These are phyloP conservation scores for Podospora pseudoanserina DNA, from an alignment of 495 filamentous ascomycete genomes.

Conservation along the genomic window DNA sequence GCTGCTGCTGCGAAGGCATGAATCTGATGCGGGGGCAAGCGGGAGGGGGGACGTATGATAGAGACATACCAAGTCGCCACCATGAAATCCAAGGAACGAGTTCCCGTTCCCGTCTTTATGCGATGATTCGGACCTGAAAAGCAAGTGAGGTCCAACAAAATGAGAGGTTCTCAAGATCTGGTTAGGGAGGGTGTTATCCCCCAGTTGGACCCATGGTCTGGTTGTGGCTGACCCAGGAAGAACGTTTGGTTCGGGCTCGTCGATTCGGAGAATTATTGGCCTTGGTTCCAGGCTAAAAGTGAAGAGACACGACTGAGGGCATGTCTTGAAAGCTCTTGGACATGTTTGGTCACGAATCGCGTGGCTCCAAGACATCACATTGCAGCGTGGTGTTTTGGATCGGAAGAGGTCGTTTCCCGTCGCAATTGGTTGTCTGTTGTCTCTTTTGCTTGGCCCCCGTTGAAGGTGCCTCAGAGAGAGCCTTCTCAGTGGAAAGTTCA, in stretches of 20 bases:
- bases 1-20: slow-evolving; percentile 13
- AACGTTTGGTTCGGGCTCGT: slow-evolving; percentile 2
- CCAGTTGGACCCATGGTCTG: neutral
- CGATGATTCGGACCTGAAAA: neutral
- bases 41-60: neutral
- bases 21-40: slow-evolving; percentile 9
- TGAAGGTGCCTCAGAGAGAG: neutral
- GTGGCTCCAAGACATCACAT: neutral
- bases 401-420: neutral
- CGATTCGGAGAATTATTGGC: slow-evolving; percentile 6
- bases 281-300: neutral
- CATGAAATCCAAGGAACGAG: neutral
- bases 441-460: neutral
- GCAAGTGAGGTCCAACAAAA: neutral
- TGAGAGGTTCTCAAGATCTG: neutral
- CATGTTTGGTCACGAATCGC: neutral
- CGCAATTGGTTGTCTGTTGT: neutral
- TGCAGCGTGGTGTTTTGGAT: neutral
- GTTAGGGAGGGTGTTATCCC: neutral
- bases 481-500: neutral
- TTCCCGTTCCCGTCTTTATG: neutral
- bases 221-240: neutral
- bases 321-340: neutral
- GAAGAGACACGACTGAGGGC: neutral
- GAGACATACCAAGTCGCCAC: neutral